Evolutionary conservation across 441 rosid species (phyloP).

Genomic region (Croton laevigatus): DNA sequence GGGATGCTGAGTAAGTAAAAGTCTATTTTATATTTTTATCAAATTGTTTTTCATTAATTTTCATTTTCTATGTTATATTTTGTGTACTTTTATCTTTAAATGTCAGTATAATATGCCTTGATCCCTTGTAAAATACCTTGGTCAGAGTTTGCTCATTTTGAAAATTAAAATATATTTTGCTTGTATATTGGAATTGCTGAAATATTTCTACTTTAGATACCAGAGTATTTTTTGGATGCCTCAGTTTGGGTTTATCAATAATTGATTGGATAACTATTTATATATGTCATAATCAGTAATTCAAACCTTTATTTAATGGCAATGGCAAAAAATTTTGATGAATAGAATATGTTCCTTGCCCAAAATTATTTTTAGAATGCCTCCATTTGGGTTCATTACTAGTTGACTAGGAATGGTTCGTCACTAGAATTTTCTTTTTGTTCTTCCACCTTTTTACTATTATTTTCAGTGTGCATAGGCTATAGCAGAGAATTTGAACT

Average conservation of each 20-base stretch:
- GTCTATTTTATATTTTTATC: neutral
- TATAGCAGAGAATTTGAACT: neutral
- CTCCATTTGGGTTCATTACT: neutral
- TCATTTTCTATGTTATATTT: neutral
- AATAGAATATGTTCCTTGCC: neutral
- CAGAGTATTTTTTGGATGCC: no score
- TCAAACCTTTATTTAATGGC: no score
- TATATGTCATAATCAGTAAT: no score
- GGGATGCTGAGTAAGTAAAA: conserved; percentile 73
- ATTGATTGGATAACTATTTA: no score
- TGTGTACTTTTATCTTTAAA: no score
- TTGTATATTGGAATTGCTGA: neutral
- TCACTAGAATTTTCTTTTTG: neutral
- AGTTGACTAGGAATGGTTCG: neutral
- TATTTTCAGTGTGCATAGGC: neutral
- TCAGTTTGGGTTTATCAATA: no score
- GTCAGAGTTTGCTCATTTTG: neutral
- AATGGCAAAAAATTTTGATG: neutral
- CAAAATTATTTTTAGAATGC: no score
- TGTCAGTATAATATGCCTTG: neutral
- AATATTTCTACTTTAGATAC: neutral
- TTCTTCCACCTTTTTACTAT: neutral
- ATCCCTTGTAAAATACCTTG: neutral
- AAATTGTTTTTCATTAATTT: neutral
- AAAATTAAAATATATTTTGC: neutral